Conservation (phyloP, 2,329 filamentous ascomycete genomes). For the Dothideomycetes sp. region DNA sequence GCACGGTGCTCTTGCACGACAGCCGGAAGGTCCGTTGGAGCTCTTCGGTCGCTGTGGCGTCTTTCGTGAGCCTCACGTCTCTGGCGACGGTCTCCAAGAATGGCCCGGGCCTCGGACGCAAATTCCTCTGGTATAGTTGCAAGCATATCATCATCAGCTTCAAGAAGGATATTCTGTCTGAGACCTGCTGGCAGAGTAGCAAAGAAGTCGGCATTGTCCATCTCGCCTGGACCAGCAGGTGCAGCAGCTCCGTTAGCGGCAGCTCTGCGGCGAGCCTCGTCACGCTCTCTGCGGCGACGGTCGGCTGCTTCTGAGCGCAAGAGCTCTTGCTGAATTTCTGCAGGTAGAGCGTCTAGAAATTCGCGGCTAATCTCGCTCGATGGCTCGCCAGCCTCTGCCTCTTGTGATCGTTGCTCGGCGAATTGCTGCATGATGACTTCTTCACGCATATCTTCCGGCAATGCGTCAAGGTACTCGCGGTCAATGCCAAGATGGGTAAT, state of each 20-base stretch:
- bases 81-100: constrained; percentile 41
- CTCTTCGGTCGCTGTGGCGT: constrained; percentile 11
- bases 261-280: constrained; percentile 62
- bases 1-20: constrained; percentile 7
- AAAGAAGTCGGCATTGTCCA: constrained; percentile 87
- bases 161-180: constrained; percentile 76
- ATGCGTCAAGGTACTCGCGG: constrained; percentile 83
- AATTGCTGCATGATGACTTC: constrained; percentile 91
- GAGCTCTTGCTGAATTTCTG: constrained; percentile 82
- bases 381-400: constrained; percentile 61
- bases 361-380: constrained; percentile 74
- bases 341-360: constrained; percentile 84
- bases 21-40: background rate
- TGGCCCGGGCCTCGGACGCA: constrained; percentile 70
- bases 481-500: constrained; percentile 94
- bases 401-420: constrained; percentile 69
- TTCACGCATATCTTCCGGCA: constrained; percentile 93
- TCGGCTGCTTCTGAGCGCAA: constrained; percentile 84
- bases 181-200: constrained; percentile 78
- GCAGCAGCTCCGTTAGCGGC: constrained; percentile 35
- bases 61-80: constrained; percentile 4
- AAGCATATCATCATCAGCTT: constrained; percentile 82
- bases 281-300: constrained; percentile 75
- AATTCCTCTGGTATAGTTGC: constrained; percentile 76
- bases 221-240: constrained; percentile 56